Conservation (phyloP, 1,284 basidiomycete genomes). For the Tilletia walkeri region DNA sequence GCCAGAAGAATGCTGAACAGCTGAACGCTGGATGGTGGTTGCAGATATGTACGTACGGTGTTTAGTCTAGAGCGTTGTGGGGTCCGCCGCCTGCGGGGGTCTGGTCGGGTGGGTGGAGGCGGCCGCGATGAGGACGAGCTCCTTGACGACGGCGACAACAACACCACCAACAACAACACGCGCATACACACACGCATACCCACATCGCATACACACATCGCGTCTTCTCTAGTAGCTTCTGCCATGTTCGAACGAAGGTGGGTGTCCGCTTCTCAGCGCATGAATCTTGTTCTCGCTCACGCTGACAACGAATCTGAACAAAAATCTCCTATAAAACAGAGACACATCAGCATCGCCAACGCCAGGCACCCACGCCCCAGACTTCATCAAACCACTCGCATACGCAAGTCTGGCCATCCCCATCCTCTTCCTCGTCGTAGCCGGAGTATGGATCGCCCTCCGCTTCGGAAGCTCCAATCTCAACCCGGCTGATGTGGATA, state of each 20-base stretch:
- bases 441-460: slow-evolving; percentile 12
- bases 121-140: too few species aligned
- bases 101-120: too few species aligned
- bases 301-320: background rate
- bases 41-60: too few species aligned
- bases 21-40: too few species aligned
- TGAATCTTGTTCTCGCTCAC: background rate
- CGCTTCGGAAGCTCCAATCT: slow-evolving; percentile 9
- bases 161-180: too few species aligned
- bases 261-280: background rate
- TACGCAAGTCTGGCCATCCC: slow-evolving; percentile 5
- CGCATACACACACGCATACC: too few species aligned
- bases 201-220: background rate
- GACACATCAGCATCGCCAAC: background rate
- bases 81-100: too few species aligned
- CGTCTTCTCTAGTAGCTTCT: background rate
- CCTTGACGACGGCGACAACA: background rate
- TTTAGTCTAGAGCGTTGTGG: too few species aligned
- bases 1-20: too few species aligned
- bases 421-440: slow-evolving; percentile 16
- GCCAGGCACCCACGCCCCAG: slow-evolving; percentile 15
- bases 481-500: slow-evolving; percentile 11
- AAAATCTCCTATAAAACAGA: background rate
- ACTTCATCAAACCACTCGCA: slow-evolving; percentile 12
- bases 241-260: slow-evolving; percentile 14